Base-by-base conservation (phyloP, 495 filamentous ascomycete genomes). In the Pseudevernia furfuracea region DNA sequence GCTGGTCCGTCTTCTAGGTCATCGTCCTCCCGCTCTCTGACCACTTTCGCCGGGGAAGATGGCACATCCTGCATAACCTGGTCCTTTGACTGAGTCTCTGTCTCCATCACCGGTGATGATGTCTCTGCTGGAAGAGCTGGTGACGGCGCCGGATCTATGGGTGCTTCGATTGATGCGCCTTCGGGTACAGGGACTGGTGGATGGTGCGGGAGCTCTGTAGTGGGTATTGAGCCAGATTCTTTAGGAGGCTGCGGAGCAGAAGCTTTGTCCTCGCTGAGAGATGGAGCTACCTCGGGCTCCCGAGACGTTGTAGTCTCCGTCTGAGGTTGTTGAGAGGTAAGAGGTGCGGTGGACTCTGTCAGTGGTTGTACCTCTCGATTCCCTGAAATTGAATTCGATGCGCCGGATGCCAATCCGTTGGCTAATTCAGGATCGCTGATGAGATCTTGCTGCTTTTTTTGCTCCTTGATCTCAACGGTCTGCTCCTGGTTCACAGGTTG, bases 1-100 rank as follows among this genome's bases (percentile, higher is more conserved):
- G 85, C 84, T 25, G 87, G 89, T 66, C 89, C 89, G n/a, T 90
- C 87, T 43, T 79, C 80, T 41, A 76, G 79, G 62, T 92, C 84
- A 41, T 84, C 86, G 6, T 80, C 74, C 21, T 93, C 89, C 0
- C 91, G 86, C 66, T 89, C 88, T 12, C 89, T 82, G 0, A 84
- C 77, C 4, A 86, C 57, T 72, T 91, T 91, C 4, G 75, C 72
- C 4, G 81, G 75, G n/a, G 80, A 78, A 58, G 65, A 39, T 1
- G 77, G 77, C 7, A 68, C 72, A 62, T 73, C 74, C 9, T 76
- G 69, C 23, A 73, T 79, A 38, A 77, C 74, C 21, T 76, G 72
- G 59, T 82, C 80, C 15, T 28, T 25, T 3, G 30, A 30, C 14
- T 38, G 23, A 23, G 23, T 43, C 52, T 49, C 48, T 11, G 49